Evolutionary conservation across 352 stramenopile species (phyloP).

Genomic region (Elongisporangium undulatum): DNA sequence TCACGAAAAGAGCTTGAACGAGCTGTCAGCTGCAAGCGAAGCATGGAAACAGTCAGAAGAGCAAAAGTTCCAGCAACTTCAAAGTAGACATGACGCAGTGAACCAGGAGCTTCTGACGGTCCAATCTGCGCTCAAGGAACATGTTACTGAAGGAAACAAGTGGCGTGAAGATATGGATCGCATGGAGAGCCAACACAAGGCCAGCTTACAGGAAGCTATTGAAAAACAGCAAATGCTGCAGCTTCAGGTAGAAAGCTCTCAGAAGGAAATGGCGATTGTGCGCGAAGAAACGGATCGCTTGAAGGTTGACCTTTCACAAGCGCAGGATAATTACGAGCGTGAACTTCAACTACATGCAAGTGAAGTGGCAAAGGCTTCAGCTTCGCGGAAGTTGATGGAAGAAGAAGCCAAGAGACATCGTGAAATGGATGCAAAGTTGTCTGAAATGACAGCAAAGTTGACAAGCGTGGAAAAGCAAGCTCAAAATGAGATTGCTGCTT

Average conservation of each 20-base stretch:
- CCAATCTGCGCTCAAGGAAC: conserved; percentile 49
- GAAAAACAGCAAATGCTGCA: conserved; percentile 48
- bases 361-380: conserved; percentile 51
- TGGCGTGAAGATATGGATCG: conserved; percentile 65
- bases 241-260: conserved; percentile 30
- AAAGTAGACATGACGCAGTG: conserved; percentile 32
- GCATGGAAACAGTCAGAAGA: conserved; percentile 55
- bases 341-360: conserved; percentile 76
- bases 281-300: conserved; percentile 40
- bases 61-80: conserved; percentile 37
- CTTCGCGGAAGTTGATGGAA: conserved; percentile 49
- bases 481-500: conserved; percentile 22
- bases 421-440: conserved; percentile 27
- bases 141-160: conserved; percentile 50
- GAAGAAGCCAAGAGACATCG: conserved; percentile 32
- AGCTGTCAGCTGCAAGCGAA: conserved; percentile 56
- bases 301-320: conserved; percentile 35
- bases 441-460: conserved; percentile 36
- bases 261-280: conserved; percentile 40
- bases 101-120: conserved; percentile 40
- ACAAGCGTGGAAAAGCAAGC: conserved; percentile 30
- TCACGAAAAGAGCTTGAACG: conserved; percentile 61
- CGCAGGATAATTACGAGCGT: conserved; percentile 80
- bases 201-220: conserved; percentile 26
- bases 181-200: conserved; percentile 30